These are phyloP conservation scores for Ogataea nonfermentans DNA, from an alignment of 805 yeast genomes.

Conservation along the genomic window DNA sequence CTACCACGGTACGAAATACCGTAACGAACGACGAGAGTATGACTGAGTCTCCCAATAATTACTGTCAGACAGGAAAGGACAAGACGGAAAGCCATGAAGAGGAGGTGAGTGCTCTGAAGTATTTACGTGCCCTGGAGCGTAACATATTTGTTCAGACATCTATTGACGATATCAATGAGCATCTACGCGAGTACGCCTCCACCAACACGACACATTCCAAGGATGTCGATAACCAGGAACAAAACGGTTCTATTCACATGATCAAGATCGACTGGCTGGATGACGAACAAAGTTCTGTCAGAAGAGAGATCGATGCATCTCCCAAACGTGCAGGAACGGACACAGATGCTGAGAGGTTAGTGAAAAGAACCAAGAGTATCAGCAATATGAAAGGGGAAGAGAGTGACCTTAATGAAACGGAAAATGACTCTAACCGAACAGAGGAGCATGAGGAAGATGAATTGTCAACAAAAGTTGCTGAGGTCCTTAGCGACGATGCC, in stretches of 20 bases:
- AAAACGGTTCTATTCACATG: slow-evolving; percentile 17
- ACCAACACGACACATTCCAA: slow-evolving; percentile 11
- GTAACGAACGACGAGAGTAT: slow-evolving; percentile 18
- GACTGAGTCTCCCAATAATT: slow-evolving; percentile 16
- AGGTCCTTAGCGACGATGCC: background rate
- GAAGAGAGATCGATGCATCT: slow-evolving; percentile 10
- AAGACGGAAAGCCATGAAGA: background rate
- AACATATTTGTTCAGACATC: slow-evolving; percentile 26
- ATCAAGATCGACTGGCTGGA: slow-evolving; percentile 19
- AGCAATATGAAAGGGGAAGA: slow-evolving; percentile 6
- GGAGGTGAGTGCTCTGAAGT: slow-evolving; percentile 26
- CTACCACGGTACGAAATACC: slow-evolving; percentile 18
- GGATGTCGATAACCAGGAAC: slow-evolving; percentile 3
- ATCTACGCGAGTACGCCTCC: slow-evolving; percentile 21
- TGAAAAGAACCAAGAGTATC: slow-evolving; percentile 21
- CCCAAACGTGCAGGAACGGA: slow-evolving; percentile 18
- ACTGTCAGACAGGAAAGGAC: slow-evolving; percentile 10
- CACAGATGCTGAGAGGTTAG: slow-evolving; percentile 13
- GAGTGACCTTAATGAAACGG: background rate
- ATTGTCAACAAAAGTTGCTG: background rate
- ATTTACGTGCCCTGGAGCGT: slow-evolving; percentile 26
- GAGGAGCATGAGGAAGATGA: background rate
- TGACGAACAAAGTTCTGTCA: background rate
- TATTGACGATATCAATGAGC: slow-evolving; percentile 20
- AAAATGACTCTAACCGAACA: background rate